A percentile compares a stretch with the other conserved stretches of the same genome.
These are phyloP conservation scores for Fusarium miscanthi DNA, from an alignment of 2,329 filamentous ascomycete species.

Conservation along the genomic window DNA sequence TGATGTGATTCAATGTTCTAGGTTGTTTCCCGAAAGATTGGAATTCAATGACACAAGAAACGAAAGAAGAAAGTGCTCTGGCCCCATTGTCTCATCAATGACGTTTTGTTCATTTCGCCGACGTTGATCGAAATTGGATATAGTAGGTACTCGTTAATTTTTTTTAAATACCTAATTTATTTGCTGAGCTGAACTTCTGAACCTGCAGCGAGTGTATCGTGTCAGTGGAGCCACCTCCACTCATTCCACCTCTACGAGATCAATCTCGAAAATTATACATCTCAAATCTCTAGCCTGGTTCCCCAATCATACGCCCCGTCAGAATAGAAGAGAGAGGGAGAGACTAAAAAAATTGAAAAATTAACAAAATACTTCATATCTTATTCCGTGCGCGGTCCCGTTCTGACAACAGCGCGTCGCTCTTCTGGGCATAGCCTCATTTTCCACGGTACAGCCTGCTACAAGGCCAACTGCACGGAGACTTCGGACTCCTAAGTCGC, in stretches of 20 bases:
- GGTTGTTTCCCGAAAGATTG: slow-evolving; percentile 26
- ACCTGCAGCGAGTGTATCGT: background rate
- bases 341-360: background rate
- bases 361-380: slow-evolving; percentile 13
- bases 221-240: slow-evolving; percentile 23
- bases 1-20: slow-evolving; percentile 27
- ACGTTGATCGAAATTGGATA: slow-evolving; percentile 34
- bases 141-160: background rate
- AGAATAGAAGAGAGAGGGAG: background rate
- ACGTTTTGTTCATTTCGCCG: slow-evolving; percentile 35
- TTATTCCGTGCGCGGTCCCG: slow-evolving; percentile 25
- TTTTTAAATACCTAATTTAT: background rate
- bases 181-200: slow-evolving; percentile 1
- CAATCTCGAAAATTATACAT: background rate
- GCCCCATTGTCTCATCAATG: slow-evolving; percentile 31
- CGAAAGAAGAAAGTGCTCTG: slow-evolving; percentile 19
- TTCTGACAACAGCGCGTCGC: slow-evolving; percentile 26
- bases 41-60: slow-evolving; percentile 6
- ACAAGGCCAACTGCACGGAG: slow-evolving; percentile 27
- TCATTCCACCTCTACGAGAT: slow-evolving; percentile 1
- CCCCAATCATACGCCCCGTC: background rate
- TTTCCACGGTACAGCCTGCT: slow-evolving; percentile 17
- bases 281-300: background rate
- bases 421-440: slow-evolving; percentile 32
- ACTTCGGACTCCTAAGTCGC: slow-evolving; percentile 24